phyloP scores from a whole-genome alignment of 768 basidiomycete species.

The Trametopsis cervina region DNA sequence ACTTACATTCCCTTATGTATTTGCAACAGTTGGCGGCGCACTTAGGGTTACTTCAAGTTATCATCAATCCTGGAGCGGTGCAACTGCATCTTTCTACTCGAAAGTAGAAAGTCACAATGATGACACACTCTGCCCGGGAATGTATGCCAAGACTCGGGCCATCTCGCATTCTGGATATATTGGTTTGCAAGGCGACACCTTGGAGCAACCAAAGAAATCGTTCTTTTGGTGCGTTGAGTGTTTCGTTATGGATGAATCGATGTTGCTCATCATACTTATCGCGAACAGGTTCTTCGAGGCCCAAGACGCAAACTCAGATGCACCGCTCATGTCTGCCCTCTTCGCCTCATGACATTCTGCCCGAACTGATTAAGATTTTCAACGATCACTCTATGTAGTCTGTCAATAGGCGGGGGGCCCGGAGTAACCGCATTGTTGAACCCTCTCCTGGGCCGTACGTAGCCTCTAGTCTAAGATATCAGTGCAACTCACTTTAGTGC shows the following conservation, averaged over 20 bases:
- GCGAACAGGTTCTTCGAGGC: conserved; percentile 30
- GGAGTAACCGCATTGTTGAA: conserved; percentile 25
- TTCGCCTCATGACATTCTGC: no score
- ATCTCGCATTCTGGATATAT: conserved; percentile 24
- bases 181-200: conserved; percentile 25
- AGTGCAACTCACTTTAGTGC: neutral
- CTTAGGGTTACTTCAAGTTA: no score
- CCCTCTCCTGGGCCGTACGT: conserved; percentile 16
- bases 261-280: neutral
- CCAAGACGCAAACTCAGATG: conserved; percentile 20
- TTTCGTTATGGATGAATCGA: no score
- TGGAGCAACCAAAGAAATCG: conserved; percentile 14
- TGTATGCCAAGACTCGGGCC: neutral
- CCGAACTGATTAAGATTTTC: neutral
- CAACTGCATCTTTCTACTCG: conserved; percentile 1
- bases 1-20: no score
- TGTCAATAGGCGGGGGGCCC: conserved; percentile 30
- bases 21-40: no score
- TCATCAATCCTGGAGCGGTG: no score
- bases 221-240: conserved; percentile 15
- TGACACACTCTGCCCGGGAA: conserved; percentile 1
- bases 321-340: conserved; percentile 25
- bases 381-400: conserved; percentile 10
- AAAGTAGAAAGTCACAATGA: conserved; percentile 4
- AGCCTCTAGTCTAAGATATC: neutral